Base-by-base conservation (phyloP, 2,329 filamentous ascomycete genomes). In the Cladobotryum mycophilum region DNA sequence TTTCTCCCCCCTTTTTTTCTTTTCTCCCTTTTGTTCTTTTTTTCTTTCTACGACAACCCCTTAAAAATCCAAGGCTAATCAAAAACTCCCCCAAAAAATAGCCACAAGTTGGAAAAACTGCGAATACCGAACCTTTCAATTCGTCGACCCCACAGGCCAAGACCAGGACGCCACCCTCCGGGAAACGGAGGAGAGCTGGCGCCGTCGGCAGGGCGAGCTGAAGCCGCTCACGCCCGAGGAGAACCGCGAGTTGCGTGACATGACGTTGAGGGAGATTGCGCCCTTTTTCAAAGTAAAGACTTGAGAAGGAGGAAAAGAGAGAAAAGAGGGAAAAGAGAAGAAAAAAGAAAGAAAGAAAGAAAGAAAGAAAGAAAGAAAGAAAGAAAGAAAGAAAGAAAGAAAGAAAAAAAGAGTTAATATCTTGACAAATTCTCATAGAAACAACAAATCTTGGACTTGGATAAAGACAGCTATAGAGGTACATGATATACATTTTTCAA, bases 31-130 rank as follows among this genome's bases (percentile, higher is more conserved):
- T n/a, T n/a, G n/a, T n/a, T n/a, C n/a, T n/a, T n/a, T n/a, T n/a
- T n/a, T n/a, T n/a, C n/a, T n/a, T n/a, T n/a, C n/a, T n/a, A 36
- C 12, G 15, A 30, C 25, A 11, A 11, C 25, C 25, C 18, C 42
- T 5, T 3, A 20, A 3, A 8, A 12, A 17, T 30, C 59, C 54
- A 46, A 42, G 42, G 14, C 18, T 35, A 41, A 11, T 22, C 33
- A 13, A 14, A 30, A 13, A 25, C 4, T 7, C 56, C 22, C 34
- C 15, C 14, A 11, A 15, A 36, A 25, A 13, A 25, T n/a, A 85
- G 84, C 84, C 37, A 90, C 86, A 9, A 84, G 81, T 5, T 91
- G 87, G 88, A 63, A 66, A 8, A 91, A 91, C 65, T 84, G 84
- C 47, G 86, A 91, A 68, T 84, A 74, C 63, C 80, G 87, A 52